phyloP scores from a whole-genome alignment of 2,329 filamentous ascomycete species.

The Ophiosphaerella korrae region DNA sequence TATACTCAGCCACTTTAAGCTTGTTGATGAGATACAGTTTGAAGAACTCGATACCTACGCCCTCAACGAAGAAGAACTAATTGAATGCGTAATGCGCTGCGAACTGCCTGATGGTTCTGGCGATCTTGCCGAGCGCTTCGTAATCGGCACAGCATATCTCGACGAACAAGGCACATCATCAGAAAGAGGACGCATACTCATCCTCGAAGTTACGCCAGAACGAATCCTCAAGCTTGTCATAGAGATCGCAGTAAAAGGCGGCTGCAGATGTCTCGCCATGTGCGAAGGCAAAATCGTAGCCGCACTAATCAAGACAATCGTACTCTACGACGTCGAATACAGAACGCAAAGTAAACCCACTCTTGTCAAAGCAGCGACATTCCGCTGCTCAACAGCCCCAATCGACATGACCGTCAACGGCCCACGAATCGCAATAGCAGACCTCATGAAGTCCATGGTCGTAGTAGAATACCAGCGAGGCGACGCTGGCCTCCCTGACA shows the following conservation, averaged over 20 bases:
- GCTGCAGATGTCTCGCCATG: constrained; percentile 78
- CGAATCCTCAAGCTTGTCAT: constrained; percentile 74
- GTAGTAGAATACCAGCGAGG: constrained; percentile 73
- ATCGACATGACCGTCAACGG: constrained; percentile 77
- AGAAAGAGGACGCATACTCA: constrained; percentile 75
- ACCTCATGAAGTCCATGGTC: constrained; percentile 91
- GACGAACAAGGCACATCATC: constrained; percentile 61
- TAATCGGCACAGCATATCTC: constrained; percentile 87
- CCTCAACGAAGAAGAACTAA: constrained; percentile 71
- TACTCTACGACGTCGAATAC: constrained; percentile 65
- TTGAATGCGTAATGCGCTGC: constrained; percentile 82
- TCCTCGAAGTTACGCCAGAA: constrained; percentile 80
- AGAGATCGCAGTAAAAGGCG: constrained; percentile 73
- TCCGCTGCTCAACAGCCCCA: constrained; percentile 81
- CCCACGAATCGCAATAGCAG: constrained; percentile 79
- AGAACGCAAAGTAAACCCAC: constrained; percentile 56
- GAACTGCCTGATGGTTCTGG: constrained; percentile 68
- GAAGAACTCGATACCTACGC: constrained; percentile 73
- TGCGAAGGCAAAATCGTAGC: constrained; percentile 78
- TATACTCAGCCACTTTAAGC: constrained; percentile 78
- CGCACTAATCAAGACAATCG: constrained; percentile 82
- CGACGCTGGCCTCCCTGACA: constrained; percentile 62
- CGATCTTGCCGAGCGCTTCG: constrained; percentile 72
- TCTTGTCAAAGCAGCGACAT: constrained; percentile 74
- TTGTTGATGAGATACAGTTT: constrained; percentile 91